Evolutionary conservation across 2,329 filamentous ascomycete genomes (phyloP).

Genomic region (Sarocladiaceae sp.): DNA sequence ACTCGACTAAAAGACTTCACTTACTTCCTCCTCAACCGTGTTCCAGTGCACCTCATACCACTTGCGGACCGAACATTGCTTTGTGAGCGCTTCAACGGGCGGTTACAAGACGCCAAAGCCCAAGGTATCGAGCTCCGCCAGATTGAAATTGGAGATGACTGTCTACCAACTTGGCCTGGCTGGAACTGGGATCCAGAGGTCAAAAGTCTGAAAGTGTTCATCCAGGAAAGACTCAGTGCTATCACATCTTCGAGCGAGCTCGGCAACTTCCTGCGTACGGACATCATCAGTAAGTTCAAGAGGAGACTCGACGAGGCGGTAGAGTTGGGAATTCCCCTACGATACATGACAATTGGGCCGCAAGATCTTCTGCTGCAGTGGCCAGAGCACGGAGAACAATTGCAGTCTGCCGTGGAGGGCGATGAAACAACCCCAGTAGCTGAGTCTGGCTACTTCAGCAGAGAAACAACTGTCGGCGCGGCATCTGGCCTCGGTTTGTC

Average conservation of each 20-base stretch:
- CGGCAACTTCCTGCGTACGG: not conserved
- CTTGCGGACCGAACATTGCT: not conserved
- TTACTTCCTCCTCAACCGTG: not conserved
- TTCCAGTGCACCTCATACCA: not conserved
- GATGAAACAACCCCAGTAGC: constrained; percentile 8
- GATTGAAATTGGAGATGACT: not conserved
- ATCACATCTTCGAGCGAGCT: not conserved
- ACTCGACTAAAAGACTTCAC: not conserved
- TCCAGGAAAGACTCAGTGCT: not conserved
- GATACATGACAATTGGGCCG: not conserved
- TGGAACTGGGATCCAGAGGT: constrained; percentile 1
- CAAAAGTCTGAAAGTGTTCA: not conserved
- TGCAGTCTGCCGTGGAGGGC: not conserved
- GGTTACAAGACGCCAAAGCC: not conserved
- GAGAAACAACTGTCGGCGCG: too few relatives aligned
- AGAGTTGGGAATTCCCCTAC: not conserved
- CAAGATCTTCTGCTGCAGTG: constrained; percentile 7
- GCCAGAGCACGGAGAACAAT: not conserved
- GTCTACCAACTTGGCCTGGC: constrained; percentile 23
- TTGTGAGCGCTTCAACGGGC: not conserved
- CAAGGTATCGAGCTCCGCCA: not conserved
- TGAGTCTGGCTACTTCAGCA: not conserved
- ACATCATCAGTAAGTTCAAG: not conserved
- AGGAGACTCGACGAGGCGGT: not conserved
- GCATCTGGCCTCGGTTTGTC: too few relatives aligned